phyloP scores from a whole-genome alignment of 768 basidiomycete species.

The Xerocomellus amylosporus region DNA sequence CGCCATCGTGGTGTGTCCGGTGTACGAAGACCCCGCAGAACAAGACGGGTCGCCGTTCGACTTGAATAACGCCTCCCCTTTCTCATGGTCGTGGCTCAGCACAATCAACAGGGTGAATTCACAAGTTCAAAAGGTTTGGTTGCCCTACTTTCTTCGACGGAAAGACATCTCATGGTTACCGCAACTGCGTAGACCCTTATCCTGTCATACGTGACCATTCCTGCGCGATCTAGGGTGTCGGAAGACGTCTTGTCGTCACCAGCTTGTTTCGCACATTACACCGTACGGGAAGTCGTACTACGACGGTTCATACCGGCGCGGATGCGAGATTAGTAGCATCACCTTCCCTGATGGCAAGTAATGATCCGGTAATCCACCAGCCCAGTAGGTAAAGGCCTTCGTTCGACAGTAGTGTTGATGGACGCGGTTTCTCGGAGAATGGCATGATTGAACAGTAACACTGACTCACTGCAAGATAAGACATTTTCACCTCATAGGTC shows the following conservation, averaged over 20 bases:
- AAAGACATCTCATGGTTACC: constrained; percentile 1
- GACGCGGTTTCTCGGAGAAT: no score
- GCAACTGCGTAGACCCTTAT: constrained; percentile 68
- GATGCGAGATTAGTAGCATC: constrained; percentile 71
- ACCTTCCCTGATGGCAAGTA: neutral
- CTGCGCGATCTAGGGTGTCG: constrained; percentile 60
- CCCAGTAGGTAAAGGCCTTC: neutral
- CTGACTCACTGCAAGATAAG: neutral
- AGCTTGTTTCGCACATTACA: constrained; percentile 71
- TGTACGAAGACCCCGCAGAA: constrained; percentile 82
- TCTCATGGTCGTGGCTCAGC: constrained; percentile 94
- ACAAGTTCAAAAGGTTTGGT: constrained; percentile 93
- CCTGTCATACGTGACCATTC: constrained; percentile 89
- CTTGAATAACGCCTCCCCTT: constrained; percentile 65
- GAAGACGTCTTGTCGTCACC: constrained; percentile 59
- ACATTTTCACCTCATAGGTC: constrained; percentile 4
- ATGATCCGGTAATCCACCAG: neutral
- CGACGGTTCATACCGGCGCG: constrained; percentile 87
- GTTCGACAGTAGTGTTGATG: neutral
- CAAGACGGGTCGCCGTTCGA: constrained; percentile 59
- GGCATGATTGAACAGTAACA: neutral
- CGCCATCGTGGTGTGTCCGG: constrained; percentile 84
- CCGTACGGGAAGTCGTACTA: constrained; percentile 79
- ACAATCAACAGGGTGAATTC: constrained; percentile 96
- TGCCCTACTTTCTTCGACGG: neutral